Conservation (phyloP, 192 early-diverging fungal genomes). For the Coemansia umbellata region DNA sequence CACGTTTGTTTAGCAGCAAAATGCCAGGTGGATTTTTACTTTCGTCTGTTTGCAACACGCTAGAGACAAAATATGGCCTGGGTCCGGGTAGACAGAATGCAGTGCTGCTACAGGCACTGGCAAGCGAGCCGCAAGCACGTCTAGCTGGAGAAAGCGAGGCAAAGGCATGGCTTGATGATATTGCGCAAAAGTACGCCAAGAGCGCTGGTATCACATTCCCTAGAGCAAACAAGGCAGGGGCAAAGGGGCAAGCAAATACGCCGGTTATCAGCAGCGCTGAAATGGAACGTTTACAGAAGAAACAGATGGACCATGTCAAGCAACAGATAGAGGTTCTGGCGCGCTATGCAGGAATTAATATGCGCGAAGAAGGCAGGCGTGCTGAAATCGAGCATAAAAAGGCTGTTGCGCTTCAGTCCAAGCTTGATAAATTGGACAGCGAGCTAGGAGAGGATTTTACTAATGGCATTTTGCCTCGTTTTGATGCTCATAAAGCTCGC, state of each 20-base stretch:
- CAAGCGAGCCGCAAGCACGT: slow-evolving; percentile 79
- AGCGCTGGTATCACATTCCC: slow-evolving; percentile 65
- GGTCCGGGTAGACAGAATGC: slow-evolving; percentile 71
- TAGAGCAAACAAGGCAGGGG: background rate
- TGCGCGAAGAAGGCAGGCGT: slow-evolving; percentile 64
- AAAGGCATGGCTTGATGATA: slow-evolving; percentile 52
- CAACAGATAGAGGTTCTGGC: slow-evolving; percentile 83
- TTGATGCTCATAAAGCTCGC: slow-evolving; percentile 77
- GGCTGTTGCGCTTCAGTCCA: slow-evolving; percentile 58
- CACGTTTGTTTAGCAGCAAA: slow-evolving; percentile 78
- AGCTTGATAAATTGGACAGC: slow-evolving; percentile 69
- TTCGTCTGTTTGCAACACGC: slow-evolving; percentile 63
- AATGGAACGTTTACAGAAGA: slow-evolving; percentile 71
- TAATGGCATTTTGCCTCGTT: slow-evolving; percentile 75
- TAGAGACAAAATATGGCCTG: slow-evolving; percentile 68
- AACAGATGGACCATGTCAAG: slow-evolving; percentile 65
- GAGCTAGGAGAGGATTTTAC: slow-evolving; percentile 79
- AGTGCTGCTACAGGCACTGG: slow-evolving; percentile 68
- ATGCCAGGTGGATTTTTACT: slow-evolving; percentile 91
- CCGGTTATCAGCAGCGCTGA: slow-evolving; percentile 85
- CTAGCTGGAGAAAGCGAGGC: slow-evolving; percentile 10
- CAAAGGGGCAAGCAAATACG: background rate
- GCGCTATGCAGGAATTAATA: slow-evolving; percentile 73
- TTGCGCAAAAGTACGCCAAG: slow-evolving; percentile 77
- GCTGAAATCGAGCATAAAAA: slow-evolving; percentile 60